Evolutionary conservation across 2,329 filamentous ascomycete species (phyloP).

Genomic region (Aureobasidium sp.): DNA sequence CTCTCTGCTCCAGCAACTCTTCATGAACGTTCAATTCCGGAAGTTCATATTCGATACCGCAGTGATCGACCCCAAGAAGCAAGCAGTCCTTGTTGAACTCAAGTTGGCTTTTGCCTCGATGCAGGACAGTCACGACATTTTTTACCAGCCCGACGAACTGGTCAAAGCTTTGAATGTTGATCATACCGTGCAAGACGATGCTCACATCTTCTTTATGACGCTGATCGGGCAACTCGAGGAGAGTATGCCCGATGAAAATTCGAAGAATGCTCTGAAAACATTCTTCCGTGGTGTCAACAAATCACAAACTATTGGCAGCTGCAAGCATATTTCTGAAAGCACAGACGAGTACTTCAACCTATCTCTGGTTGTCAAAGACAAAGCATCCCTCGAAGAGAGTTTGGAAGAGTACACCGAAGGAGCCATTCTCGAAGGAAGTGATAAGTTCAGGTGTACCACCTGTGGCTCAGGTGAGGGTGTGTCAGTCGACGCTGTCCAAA

Average conservation of each 20-base stretch:
- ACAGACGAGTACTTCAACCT: slow-evolving; percentile 90
- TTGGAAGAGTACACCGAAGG: slow-evolving; percentile 92
- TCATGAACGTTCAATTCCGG: slow-evolving; percentile 88
- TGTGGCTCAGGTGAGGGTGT: slow-evolving; percentile 59
- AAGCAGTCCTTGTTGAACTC: slow-evolving; percentile 67
- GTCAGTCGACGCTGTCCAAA: slow-evolving; percentile 82
- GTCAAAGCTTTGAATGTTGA: slow-evolving; percentile 77
- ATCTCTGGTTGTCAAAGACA: slow-evolving; percentile 93
- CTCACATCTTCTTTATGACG: slow-evolving; percentile 94
- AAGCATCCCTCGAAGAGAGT: slow-evolving; percentile 74
- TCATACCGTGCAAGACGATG: slow-evolving; percentile 89
- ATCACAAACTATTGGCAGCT: slow-evolving; percentile 92
- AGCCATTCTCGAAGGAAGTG: slow-evolving; percentile 92
- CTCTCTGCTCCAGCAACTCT: slow-evolving; percentile 86
- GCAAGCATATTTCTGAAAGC: slow-evolving; percentile 83
- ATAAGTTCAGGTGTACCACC: slow-evolving; percentile 94
- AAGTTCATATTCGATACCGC: slow-evolving; percentile 62
- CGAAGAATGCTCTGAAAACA: slow-evolving; percentile 65
- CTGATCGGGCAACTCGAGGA: slow-evolving; percentile 87
- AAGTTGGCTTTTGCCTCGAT: slow-evolving; percentile 77
- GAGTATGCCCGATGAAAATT: slow-evolving; percentile 61
- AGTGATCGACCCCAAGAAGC: slow-evolving; percentile 50
- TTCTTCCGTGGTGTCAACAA: slow-evolving; percentile 91
- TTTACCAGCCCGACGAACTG: slow-evolving; percentile 64
- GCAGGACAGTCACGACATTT: slow-evolving; percentile 72